Evolutionary conservation across 306 rosid species (phyloP), one percentile per base, ranked within the genome.

Genomic region (Cercis canadensis): DNA sequence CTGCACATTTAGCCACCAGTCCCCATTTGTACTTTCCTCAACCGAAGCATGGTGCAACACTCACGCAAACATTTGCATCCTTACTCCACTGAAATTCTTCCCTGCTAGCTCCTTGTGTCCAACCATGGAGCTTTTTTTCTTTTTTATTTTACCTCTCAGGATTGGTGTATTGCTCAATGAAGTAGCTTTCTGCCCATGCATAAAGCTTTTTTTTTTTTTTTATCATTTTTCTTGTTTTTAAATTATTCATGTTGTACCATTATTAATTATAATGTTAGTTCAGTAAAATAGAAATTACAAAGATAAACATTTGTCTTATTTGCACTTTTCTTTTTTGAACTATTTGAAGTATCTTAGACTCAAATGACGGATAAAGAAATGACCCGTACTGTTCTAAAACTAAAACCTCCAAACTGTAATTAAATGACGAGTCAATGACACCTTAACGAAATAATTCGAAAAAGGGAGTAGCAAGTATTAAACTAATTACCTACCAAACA

Each of bases 1-100:
- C 64, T 65, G 61, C 76, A 65, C 44, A 47, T 75, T 78, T 18
- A 59, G 67, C 71, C 69, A 57, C 65, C 82, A 67, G 34, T 56
- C 74, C 61, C 51, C 29, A 51, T 33, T 36, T 67, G 45, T 43
- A 71, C 47, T 54, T 8, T 18, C 69, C 15, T 41, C 3, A 32
- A 67, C 8, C 13, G 11, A 51, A 18, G 47, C n/a, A 31, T 15
- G 1, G 51, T 41, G 60, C 24, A 43, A 3, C 37, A 52, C 37
- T 8, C 40, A 36, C 77, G 34, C 39, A 13, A 32, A 56, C 37
- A 52, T 65, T 40, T 65, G 57, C 15, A 44, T 67, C 70, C 70
- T n/a, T n/a, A n/a, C n/a, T n/a, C 74, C 43, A 29, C 64, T 61
- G 45, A 64, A 57, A 58, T 58, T 32, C 74, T 36, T 47, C 24